Evolutionary conservation across 495 filamentous ascomycete genomes (phyloP), one percentile per base, ranked within the genome.

Genomic region (Lophiotrema nucula): DNA sequence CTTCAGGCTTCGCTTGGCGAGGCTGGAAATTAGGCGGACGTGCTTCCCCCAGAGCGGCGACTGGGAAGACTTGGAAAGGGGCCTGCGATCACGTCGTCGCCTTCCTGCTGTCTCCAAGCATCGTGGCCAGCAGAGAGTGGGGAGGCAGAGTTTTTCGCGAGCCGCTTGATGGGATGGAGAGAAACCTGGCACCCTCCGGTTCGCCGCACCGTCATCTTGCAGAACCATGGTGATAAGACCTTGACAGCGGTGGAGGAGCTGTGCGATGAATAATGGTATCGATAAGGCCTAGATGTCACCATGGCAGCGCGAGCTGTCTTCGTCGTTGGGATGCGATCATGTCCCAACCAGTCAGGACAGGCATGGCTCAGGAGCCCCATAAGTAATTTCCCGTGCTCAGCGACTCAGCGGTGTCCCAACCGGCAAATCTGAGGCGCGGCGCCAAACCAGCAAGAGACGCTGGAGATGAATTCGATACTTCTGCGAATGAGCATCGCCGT

Each of bases 361-460:
- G 21, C 39, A 16, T 4, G 0, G 23, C 44, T 38, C 25, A 55
- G 22, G 18, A 47, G 56, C 19, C 31, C 62, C 56, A 65, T 51
- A 60, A 47, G 56, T 60, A 60, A 65, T 65, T 49, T 65, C 56
- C 50, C 57, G 47, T 10, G 12, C n/a, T 6, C 27, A 23, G 16
- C 46, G 47, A 51, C 56, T 56, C 47, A 25, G 47, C 54, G 45
- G 15, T 19, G 31, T 11, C 16, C 35, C 11, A 19, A 13, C 26
- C 23, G 11, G 15, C 26, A 27, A 37, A 49, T n/a, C n/a, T n/a
- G 28, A 18, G 10, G 18, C 39, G 35, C 42, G 19, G 35, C 28
- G 3, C 46, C 48, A 39, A 25, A 4, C 33, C 48, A 13, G 3
- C 4, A 4, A 49, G 25, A 3, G 12, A 15, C 10, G 12, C 16